Percentiles rank a stretch among this genome's conserved stretches.
Conservation (phyloP, 208 protist species). For the Crithidia mellificae region DNA sequence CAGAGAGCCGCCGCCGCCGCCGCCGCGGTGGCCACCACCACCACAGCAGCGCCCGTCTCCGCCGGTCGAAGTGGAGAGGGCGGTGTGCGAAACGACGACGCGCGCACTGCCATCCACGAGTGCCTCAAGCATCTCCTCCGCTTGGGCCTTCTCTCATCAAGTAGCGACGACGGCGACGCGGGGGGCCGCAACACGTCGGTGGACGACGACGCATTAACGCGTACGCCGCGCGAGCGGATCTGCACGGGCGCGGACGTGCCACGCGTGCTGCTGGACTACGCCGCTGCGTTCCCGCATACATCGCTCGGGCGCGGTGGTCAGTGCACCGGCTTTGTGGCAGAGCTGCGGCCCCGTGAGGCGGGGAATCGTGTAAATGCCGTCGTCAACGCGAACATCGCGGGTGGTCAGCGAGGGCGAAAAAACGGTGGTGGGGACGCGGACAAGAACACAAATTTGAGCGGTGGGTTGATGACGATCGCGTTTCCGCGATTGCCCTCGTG, state of each 20-base stretch:
- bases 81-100: too few species aligned
- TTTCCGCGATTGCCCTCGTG: constrained; percentile 19
- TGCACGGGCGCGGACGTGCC: neutral
- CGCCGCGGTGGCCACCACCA: neutral
- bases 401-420: neutral
- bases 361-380: too few species aligned
- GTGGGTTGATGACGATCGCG: too few species aligned
- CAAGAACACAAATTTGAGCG: too few species aligned
- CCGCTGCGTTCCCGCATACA: neutral
- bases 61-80: too few species aligned
- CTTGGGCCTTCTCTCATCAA: too few species aligned
- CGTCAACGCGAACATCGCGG: neutral
- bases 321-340: constrained; percentile 7
- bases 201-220: too few species aligned
- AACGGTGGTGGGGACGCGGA: too few species aligned
- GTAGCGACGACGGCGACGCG: too few species aligned
- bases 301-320: neutral
- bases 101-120: neutral
- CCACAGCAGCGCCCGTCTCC: neutral
- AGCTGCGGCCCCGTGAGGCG: constrained; percentile 13
- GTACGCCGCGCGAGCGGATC: neutral
- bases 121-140: neutral
- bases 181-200: too few species aligned
- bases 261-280: constrained; percentile 7
- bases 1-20: neutral